A percentile compares a stretch with the other conserved stretches of the same genome.
These are phyloP conservation scores for Termitomyces heimii DNA, from an alignment of 768 basidiomycete species.

Conservation along the genomic window DNA sequence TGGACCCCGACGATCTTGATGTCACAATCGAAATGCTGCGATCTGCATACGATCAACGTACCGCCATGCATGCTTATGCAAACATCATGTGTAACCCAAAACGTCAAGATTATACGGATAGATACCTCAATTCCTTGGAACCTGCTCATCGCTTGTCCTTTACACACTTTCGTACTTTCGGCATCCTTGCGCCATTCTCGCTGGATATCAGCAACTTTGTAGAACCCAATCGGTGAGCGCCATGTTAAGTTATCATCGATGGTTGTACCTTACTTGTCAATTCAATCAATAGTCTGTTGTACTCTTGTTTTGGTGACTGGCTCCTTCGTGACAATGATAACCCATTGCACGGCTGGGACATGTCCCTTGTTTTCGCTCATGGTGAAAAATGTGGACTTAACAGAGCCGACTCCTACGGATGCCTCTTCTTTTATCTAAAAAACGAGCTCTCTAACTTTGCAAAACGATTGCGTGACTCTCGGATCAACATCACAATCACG, in stretches of 20 bases:
- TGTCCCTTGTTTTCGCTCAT: constrained; percentile 23
- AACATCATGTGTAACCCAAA: constrained; percentile 26
- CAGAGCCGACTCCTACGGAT: constrained; percentile 23
- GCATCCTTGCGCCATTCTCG: constrained; percentile 24
- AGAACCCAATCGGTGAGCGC: constrained; percentile 23
- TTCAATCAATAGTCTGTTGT: constrained; percentile 25
- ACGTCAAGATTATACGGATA: constrained; percentile 32
- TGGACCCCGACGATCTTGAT: constrained; percentile 14
- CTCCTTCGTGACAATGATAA: constrained; percentile 29
- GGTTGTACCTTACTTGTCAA: not conserved
- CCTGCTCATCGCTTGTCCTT: constrained; percentile 29
- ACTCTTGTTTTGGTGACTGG: constrained; percentile 31
- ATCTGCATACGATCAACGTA: constrained; percentile 16
- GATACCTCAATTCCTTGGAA: constrained; percentile 25
- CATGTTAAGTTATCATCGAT: not conserved
- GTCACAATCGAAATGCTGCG: constrained; percentile 18
- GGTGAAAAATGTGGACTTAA: constrained; percentile 23
- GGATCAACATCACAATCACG: constrained; percentile 22
- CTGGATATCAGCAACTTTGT: constrained; percentile 19
- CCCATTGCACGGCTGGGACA: constrained; percentile 37
- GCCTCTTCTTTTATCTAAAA: constrained; percentile 30
- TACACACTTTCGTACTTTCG: constrained; percentile 20
- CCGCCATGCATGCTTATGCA: constrained; percentile 18
- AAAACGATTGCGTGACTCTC: constrained; percentile 19
- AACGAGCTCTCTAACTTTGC: constrained; percentile 23